Percentiles rank a stretch among this genome's conserved stretches.
Evolutionary conservation across 352 stramenopile species (phyloP).

Genomic region (Phytophthora foliorum): DNA sequence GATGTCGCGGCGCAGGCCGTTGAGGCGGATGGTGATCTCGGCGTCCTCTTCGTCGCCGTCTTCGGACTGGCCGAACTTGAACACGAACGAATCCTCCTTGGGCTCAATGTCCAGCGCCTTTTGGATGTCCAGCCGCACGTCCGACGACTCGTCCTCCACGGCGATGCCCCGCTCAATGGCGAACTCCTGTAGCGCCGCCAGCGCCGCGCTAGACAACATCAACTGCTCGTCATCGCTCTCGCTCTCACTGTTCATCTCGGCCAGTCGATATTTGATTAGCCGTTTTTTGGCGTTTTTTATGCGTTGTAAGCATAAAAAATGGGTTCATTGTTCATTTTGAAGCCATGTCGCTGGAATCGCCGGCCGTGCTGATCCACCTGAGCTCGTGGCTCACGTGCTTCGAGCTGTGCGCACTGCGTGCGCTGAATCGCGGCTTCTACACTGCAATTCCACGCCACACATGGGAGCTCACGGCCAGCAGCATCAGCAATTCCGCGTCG

Average conservation of each 20-base stretch:
- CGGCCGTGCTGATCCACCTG: constrained; percentile 49
- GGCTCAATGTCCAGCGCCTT: constrained; percentile 69
- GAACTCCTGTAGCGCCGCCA: constrained; percentile 65
- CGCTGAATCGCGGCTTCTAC: constrained; percentile 34
- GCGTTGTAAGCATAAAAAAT: too few species aligned
- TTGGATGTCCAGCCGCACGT: constrained; percentile 64
- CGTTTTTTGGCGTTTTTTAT: too few species aligned
- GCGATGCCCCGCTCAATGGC: constrained; percentile 58
- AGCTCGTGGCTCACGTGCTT: constrained; percentile 55
- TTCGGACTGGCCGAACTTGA: constrained; percentile 51
- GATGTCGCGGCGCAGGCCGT: constrained; percentile 66
- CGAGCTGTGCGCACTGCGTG: constrained; percentile 53
- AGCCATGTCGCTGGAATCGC: constrained; percentile 36
- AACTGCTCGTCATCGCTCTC: constrained; percentile 58
- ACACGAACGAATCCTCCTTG: constrained; percentile 70
- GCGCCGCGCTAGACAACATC: constrained; percentile 52
- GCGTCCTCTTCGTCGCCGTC: constrained; percentile 22
- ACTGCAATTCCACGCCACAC: constrained; percentile 48
- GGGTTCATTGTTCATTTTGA: too few species aligned
- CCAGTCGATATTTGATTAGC: constrained; percentile 28
- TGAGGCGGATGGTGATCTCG: constrained; percentile 60
- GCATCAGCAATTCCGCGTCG: constrained; percentile 32
- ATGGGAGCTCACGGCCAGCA: constrained; percentile 50
- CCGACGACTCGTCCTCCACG: constrained; percentile 46
- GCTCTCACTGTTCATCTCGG: constrained; percentile 41